phyloP scores from a whole-genome alignment of 805 yeast genomes.

The Candida yuanshanica region DNA sequence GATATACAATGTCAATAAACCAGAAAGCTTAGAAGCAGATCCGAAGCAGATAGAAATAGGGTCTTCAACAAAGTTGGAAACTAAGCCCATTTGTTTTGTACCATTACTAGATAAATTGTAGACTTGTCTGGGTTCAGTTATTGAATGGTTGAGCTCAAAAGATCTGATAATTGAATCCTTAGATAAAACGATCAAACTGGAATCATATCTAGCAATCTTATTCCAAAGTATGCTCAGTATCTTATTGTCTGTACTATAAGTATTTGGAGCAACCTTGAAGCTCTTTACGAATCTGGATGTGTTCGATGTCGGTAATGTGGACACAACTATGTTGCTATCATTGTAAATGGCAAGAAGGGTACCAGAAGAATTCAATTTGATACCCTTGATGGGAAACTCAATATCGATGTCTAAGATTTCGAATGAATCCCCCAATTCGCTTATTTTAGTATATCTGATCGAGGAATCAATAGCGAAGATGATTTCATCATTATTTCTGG shows the following conservation, averaged over 20 bases:
- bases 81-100: conserved; percentile 15
- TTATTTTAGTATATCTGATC: conserved; percentile 14
- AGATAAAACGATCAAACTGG: conserved; percentile 39
- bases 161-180: conserved; percentile 26
- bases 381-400: conserved; percentile 28
- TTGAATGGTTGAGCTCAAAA: conserved; percentile 30
- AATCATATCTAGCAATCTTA: conserved; percentile 35
- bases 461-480: conserved; percentile 15
- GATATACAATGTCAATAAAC: conserved; percentile 48
- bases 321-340: conserved; percentile 24
- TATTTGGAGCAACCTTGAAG: conserved; percentile 25
- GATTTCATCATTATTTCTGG: conserved; percentile 15
- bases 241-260: conserved; percentile 19
- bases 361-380: conserved; percentile 36
- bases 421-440: conserved; percentile 6
- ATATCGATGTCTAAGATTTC: conserved; percentile 10
- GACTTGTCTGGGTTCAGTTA: conserved; percentile 19
- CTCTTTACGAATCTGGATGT: conserved; percentile 7
- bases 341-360: conserved; percentile 39
- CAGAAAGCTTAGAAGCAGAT: conserved; percentile 20
- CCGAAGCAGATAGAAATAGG: conserved; percentile 24
- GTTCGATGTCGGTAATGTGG: conserved; percentile 25
- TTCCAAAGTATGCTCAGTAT: conserved; percentile 40
- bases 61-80: conserved; percentile 14
- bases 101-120: conserved; percentile 14